Evolutionary conservation across 2,329 filamentous ascomycete genomes (phyloP).

Genomic region (Paracamarosporium sp.): DNA sequence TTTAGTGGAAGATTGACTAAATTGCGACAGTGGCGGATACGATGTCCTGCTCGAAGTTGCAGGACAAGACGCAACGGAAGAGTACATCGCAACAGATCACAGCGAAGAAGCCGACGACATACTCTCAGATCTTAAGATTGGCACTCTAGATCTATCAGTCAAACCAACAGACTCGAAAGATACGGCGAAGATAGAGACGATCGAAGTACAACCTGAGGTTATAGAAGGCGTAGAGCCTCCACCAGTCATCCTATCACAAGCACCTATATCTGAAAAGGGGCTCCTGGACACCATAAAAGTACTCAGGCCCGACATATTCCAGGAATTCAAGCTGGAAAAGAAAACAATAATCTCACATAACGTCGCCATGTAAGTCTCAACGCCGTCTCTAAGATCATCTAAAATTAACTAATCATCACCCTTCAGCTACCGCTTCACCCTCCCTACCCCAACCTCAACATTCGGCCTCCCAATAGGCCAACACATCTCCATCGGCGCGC

Average conservation of each 20-base stretch:
- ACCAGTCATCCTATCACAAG: background rate
- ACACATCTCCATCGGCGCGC: slow-evolving; percentile 90
- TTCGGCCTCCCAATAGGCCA: slow-evolving; percentile 97
- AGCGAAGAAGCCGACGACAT: background rate
- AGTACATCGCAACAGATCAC: background rate
- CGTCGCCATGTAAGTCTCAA: slow-evolving; percentile 79
- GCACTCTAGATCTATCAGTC: background rate
- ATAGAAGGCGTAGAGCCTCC: background rate
- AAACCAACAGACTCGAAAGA: too few species aligned
- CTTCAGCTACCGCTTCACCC: slow-evolving; percentile 84
- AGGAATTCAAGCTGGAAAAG: slow-evolving; percentile 90
- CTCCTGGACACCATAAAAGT: slow-evolving; percentile 51
- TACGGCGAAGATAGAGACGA: too few species aligned
- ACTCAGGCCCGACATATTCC: slow-evolving; percentile 85
- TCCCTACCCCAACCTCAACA: slow-evolving; percentile 78
- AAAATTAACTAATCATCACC: slow-evolving; percentile 9
- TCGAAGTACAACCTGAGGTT: background rate
- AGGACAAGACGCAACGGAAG: background rate
- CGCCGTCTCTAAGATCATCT: background rate
- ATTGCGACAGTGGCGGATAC: background rate
- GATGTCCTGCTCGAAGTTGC: background rate
- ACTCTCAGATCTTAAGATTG: background rate
- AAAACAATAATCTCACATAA: slow-evolving; percentile 98
- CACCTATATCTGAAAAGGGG: background rate
- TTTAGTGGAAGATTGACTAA: background rate